phyloP scores from a whole-genome alignment of 768 basidiomycete species.

The Panus rudis region DNA sequence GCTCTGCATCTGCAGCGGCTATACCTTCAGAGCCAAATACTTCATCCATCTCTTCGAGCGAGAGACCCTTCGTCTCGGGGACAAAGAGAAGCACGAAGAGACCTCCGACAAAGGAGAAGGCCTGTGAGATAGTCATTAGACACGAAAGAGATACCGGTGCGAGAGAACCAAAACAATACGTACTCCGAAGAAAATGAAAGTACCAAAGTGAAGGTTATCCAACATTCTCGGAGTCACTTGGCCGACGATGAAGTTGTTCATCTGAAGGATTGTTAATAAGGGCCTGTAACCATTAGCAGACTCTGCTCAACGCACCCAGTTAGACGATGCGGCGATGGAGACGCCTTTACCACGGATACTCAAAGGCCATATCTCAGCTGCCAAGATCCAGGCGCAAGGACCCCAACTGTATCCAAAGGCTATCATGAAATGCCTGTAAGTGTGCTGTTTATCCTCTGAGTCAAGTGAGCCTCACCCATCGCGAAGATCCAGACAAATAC shows the following conservation, averaged over 20 bases:
- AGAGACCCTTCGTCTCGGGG: conserved; percentile 68
- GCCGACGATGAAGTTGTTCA: conserved; percentile 74
- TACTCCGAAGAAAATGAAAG: conserved; percentile 74
- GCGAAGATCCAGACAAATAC: conserved; percentile 71
- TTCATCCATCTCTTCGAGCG: conserved; percentile 75
- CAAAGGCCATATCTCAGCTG: conserved; percentile 69
- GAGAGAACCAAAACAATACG: conserved; percentile 16
- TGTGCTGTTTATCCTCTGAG: background rate
- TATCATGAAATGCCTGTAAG: conserved; percentile 10
- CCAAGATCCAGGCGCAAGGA: conserved; percentile 72
- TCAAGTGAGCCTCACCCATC: conserved; percentile 35
- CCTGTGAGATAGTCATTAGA: conserved; percentile 24
- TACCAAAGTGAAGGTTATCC: conserved; percentile 55
- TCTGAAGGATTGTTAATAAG: conserved; percentile 28
- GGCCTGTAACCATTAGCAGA: conserved; percentile 2
- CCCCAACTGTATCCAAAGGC: conserved; percentile 77
- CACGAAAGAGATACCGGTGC: conserved; percentile 2
- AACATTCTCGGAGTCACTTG: conserved; percentile 72
- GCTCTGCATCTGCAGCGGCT: conserved; percentile 47
- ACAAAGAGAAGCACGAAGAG: conserved; percentile 61
- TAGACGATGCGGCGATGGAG: conserved; percentile 68
- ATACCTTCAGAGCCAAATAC: conserved; percentile 60
- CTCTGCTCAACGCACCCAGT: conserved; percentile 46
- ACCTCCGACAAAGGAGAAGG: conserved; percentile 61
- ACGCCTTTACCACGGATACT: conserved; percentile 71